Percentiles rank a stretch among this genome's conserved stretches.
These are phyloP conservation scores for Aureobasidium sp. DNA, from an alignment of 2,329 filamentous ascomycete genomes.

Conservation along the genomic window DNA sequence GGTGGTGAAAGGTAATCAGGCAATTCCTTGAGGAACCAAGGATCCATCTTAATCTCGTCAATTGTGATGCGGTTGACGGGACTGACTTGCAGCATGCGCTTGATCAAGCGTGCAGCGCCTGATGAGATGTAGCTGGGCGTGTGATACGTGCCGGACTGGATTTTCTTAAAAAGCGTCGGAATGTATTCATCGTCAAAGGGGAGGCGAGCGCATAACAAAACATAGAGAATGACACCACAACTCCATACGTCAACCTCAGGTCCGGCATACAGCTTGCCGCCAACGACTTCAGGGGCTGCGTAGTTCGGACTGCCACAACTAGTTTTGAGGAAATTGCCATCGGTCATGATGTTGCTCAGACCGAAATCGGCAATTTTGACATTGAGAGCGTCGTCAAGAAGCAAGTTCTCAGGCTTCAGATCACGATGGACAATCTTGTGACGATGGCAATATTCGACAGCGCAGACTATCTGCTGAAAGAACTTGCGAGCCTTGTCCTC, in stretches of 20 bases:
- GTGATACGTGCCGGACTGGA: slow-evolving; percentile 86
- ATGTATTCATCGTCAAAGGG: slow-evolving; percentile 99
- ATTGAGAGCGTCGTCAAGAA: slow-evolving; percentile 91
- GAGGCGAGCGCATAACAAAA: slow-evolving; percentile 59
- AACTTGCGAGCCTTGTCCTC: slow-evolving; percentile 92
- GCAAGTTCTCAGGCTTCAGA: slow-evolving; percentile 91
- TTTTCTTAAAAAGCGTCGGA: slow-evolving; percentile 94
- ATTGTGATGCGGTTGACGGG: slow-evolving; percentile 92
- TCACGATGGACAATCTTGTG: slow-evolving; percentile 99
- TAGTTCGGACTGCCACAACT: slow-evolving; percentile 98
- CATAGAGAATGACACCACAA: slow-evolving; percentile 60
- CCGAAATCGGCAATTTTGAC: slow-evolving; percentile 99
- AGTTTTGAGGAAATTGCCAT: slow-evolving; percentile 97
- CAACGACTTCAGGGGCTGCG: slow-evolving; percentile 94
- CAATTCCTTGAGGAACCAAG: slow-evolving; percentile 87
- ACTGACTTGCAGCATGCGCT: slow-evolving; percentile 91
- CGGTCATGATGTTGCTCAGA: slow-evolving; percentile 98
- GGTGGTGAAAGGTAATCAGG: slow-evolving; percentile 81
- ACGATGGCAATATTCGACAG: slow-evolving; percentile 96
- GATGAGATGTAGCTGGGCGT: slow-evolving; percentile 85
- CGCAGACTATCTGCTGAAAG: slow-evolving; percentile 98
- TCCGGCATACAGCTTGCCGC: slow-evolving; percentile 92
- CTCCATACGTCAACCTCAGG: slow-evolving; percentile 99
- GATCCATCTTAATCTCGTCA: slow-evolving; percentile 83
- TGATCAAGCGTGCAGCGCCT: slow-evolving; percentile 75